phyloP scores from a whole-genome alignment of 306 rosid species.

The Hippophae rhamnoides region DNA sequence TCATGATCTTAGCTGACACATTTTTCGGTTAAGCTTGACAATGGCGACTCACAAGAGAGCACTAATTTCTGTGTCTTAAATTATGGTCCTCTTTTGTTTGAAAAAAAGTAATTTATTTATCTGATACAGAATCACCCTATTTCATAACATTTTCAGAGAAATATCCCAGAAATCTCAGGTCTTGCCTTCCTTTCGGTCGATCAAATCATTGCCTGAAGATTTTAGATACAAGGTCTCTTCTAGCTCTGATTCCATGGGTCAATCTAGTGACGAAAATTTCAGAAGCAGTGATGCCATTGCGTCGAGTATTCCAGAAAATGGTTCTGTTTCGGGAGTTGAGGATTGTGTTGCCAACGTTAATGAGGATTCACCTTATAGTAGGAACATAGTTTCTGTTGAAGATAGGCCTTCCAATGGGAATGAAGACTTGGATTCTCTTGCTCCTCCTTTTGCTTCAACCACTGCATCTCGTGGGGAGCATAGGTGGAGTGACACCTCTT shows the following conservation, averaged over 20 bases:
- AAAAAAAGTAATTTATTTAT: constrained; percentile 37
- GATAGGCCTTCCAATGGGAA: constrained; percentile 39
- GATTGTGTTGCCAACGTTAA: constrained; percentile 25
- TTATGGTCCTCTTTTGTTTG: constrained; percentile 41
- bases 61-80: constrained; percentile 31
- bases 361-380: constrained; percentile 78
- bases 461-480: constrained; percentile 47
- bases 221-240: constrained; percentile 36
- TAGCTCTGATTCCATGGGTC: constrained; percentile 28
- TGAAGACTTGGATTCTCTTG: constrained; percentile 48
- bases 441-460: constrained; percentile 44
- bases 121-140: constrained; percentile 24
- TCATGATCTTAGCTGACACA: constrained; percentile 18
- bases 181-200: constrained; percentile 46
- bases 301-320: constrained; percentile 40
- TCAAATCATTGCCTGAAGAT: constrained; percentile 61
- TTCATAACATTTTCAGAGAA: constrained; percentile 40
- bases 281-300: constrained; percentile 27
- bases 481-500: constrained; percentile 76
- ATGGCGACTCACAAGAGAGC: constrained; percentile 31
- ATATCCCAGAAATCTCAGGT: constrained; percentile 48
- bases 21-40: constrained; percentile 30
- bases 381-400: constrained; percentile 28
- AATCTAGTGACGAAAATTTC: constrained; percentile 24
- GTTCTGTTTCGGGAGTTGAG: constrained; percentile 29